phyloP scores from a whole-genome alignment of 192 early-diverging fungal species.

The Coemansia sp. region DNA sequence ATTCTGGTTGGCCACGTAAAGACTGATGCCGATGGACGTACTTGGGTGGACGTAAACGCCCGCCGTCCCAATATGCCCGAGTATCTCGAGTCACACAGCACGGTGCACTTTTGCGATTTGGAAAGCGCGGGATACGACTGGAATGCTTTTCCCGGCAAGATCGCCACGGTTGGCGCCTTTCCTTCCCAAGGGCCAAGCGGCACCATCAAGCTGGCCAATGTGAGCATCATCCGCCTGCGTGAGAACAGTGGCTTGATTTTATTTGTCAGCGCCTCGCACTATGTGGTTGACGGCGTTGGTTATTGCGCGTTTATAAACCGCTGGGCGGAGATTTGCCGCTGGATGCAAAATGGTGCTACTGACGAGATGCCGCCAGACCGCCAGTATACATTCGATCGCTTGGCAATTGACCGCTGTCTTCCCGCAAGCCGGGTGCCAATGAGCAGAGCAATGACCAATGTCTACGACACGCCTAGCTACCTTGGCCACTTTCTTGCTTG shows the following conservation, averaged over 20 bases:
- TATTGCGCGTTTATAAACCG: conserved; percentile 11
- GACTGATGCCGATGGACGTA: no score
- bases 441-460: not conserved
- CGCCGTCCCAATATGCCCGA: conserved; percentile 10
- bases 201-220: conserved; percentile 6
- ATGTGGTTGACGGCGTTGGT: conserved; percentile 13
- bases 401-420: conserved; percentile 12
- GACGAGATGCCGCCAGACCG: not conserved
- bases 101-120: conserved; percentile 7
- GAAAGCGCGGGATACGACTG: conserved; percentile 6
- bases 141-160: conserved; percentile 3
- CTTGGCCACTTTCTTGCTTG: conserved; percentile 1
- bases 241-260: conserved; percentile 24
- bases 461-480: conserved; percentile 13
- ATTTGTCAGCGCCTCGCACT: conserved; percentile 16
- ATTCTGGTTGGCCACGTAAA: no score
- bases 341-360: not conserved
- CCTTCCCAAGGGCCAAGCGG: not conserved
- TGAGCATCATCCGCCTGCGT: conserved; percentile 7
- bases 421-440: conserved; percentile 8
- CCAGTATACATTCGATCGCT: conserved; percentile 29
- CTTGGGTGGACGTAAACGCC: no score
- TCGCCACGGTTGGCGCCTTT: not conserved
- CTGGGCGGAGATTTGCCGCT: conserved; percentile 14
- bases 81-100: conserved; percentile 9